Conservation (phyloP, 106 monocot genomes). For the Dactylorhiza incarnata region DNA sequence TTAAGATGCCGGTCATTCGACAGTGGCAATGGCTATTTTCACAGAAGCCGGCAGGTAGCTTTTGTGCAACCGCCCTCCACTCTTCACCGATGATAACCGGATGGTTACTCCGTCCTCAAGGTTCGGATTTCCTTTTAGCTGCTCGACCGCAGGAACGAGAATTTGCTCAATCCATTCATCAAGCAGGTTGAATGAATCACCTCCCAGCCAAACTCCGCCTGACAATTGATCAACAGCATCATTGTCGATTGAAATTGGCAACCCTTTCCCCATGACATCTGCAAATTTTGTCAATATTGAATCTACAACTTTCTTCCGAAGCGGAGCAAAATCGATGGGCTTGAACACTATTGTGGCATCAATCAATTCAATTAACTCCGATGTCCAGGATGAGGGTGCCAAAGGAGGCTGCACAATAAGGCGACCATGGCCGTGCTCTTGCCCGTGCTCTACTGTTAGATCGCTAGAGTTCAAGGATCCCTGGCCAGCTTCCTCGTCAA, state of each 20-base stretch:
- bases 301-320: constrained; percentile 35
- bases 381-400: constrained; percentile 13
- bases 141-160: constrained; percentile 33
- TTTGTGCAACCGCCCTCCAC: neutral
- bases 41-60: constrained; percentile 31
- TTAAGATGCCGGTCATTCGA: neutral
- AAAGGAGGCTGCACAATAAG: constrained; percentile 9
- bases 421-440: constrained; percentile 24
- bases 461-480: constrained; percentile 77
- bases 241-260: constrained; percentile 35
- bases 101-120: constrained; percentile 10
- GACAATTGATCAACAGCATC: constrained; percentile 58
- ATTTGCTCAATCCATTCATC: constrained; percentile 66
- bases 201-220: constrained; percentile 55
- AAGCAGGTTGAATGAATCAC: constrained; percentile 15
- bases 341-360: constrained; percentile 64
- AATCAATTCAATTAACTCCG: constrained; percentile 40
- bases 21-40: constrained; percentile 15
- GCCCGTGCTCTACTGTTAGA: constrained; percentile 68
- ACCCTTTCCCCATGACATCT: constrained; percentile 20
- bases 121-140: constrained; percentile 27
- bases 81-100: constrained; percentile 26
- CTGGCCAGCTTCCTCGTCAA: constrained; percentile 43
- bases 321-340: constrained; percentile 62
- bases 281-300: constrained; percentile 36